Conservation (phyloP, 371 early-diverging fungal species). For the Actinomucor elegans region DNA sequence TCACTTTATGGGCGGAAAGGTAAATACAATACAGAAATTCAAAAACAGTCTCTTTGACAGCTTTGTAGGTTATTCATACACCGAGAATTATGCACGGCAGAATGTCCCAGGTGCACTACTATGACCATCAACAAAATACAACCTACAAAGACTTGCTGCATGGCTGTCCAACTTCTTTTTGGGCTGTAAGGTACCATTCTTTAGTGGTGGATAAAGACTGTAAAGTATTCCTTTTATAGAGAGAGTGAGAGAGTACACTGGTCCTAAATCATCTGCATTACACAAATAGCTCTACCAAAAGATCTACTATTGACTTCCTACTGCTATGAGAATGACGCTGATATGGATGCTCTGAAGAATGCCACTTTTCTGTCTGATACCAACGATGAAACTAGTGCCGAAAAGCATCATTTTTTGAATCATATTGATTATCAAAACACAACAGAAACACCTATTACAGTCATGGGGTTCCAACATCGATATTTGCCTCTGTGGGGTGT, state of each 20-base stretch:
- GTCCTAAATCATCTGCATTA: no score
- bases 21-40: conserved; percentile 22
- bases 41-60: background rate
- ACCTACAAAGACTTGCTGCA: conserved; percentile 52
- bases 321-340: conserved; percentile 49
- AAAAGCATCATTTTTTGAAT: conserved; percentile 26
- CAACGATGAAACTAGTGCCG: background rate
- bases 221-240: no score
- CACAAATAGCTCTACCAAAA: conserved; percentile 66
- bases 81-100: conserved; percentile 86
- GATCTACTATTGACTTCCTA: conserved; percentile 58
- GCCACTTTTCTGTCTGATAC: conserved; percentile 34
- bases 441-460: conserved; percentile 25
- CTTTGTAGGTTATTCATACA: conserved; percentile 59
- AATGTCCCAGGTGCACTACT: conserved; percentile 57
- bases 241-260: no score
- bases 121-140: background rate
- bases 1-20: conserved; percentile 76
- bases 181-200: conserved; percentile 91
- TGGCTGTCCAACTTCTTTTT: conserved; percentile 63
- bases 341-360: conserved; percentile 36
- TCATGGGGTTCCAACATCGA: conserved; percentile 86
- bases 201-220: conserved; percentile 66
- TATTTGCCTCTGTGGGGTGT: conserved; percentile 83
- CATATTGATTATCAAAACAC: conserved; percentile 7